These are phyloP conservation scores for Tetraselmis striata DNA, from an alignment of 139 green algal genomes.

Conservation along the genomic window DNA sequence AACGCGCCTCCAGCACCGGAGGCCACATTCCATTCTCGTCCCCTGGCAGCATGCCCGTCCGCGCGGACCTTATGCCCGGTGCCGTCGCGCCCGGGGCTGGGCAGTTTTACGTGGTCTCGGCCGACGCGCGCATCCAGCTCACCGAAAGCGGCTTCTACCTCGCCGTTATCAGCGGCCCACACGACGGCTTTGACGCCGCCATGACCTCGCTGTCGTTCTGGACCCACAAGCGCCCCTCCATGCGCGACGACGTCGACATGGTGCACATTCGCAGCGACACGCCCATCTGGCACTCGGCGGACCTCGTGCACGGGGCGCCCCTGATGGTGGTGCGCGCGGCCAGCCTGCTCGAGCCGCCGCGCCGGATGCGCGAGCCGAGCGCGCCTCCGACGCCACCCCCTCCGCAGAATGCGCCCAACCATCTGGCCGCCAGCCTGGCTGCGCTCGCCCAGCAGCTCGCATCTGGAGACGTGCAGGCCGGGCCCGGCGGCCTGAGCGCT, in stretches of 20 bases:
- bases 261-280: background rate
- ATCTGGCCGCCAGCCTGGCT: no score
- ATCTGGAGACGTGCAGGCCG: no score
- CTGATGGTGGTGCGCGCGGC: background rate
- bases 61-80: background rate
- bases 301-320: background rate
- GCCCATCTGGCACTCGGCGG: background rate
- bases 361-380: background rate
- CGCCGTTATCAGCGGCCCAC: background rate
- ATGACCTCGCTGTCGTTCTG: background rate
- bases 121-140: background rate
- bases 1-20: background rate
- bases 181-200: background rate
- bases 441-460: no score
- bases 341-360: background rate
- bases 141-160: background rate
- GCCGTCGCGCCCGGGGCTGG: background rate
- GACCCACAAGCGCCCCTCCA: background rate
- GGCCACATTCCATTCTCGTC: background rate
- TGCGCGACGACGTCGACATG: background rate
- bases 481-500: no score
- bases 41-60: background rate
- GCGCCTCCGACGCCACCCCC: no score
- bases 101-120: background rate
- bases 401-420: no score